Conservation (phyloP, 768 basidiomycete genomes). For the Exidia glandulosa region DNA sequence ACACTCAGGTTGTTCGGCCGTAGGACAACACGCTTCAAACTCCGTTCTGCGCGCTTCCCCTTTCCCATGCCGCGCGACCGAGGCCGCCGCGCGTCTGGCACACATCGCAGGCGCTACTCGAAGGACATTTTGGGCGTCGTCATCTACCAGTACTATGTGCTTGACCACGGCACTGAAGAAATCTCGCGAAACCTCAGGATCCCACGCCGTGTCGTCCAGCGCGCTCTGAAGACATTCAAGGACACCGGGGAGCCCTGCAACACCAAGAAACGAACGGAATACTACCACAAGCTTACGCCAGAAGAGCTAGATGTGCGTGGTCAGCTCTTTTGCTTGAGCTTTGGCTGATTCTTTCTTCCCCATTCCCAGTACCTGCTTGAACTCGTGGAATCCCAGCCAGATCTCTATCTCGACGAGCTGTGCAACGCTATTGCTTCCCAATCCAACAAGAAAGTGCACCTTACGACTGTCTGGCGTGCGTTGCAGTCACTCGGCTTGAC, state of each 20-base stretch:
- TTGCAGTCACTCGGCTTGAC: background rate
- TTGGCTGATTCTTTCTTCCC: background rate
- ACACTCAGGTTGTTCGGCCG: too few relatives aligned
- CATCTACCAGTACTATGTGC: background rate
- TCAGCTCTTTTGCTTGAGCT: background rate
- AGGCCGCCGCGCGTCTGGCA: too few relatives aligned
- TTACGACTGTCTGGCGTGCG: background rate
- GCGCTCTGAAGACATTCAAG: background rate
- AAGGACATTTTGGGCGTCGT: background rate
- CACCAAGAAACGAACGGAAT: too few relatives aligned
- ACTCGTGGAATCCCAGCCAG: conserved; percentile 12
- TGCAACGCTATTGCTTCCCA: conserved; percentile 7
- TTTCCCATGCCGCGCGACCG: too few relatives aligned
- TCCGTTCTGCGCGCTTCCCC: too few relatives aligned
- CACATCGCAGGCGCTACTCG: background rate
- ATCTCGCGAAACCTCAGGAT: background rate
- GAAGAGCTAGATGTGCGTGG: background rate
- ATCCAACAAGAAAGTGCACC: background rate
- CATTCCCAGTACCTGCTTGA: conserved; percentile 9
- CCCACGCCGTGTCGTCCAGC: background rate
- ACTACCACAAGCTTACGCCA: background rate
- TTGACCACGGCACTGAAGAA: background rate
- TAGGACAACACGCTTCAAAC: too few relatives aligned
- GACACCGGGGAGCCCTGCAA: background rate
- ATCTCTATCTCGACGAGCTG: conserved; percentile 14